phyloP scores from a whole-genome alignment of 495 filamentous ascomycete genomes.

The Sabuloglossum arenarium region DNA sequence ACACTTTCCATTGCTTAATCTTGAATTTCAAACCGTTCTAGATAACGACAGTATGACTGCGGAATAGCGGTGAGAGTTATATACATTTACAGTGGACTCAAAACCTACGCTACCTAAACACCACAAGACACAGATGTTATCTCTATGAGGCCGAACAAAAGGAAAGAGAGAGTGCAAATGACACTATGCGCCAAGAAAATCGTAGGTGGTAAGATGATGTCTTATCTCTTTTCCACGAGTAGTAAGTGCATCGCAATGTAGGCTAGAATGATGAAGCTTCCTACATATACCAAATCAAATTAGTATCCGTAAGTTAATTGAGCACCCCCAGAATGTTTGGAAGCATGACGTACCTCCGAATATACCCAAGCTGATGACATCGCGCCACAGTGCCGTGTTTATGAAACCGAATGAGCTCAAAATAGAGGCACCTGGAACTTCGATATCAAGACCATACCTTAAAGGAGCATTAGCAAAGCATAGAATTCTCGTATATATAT shows the following conservation, averaged over 20 bases:
- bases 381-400: slow-evolving; percentile 61
- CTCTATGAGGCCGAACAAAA: background rate
- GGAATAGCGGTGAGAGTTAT: background rate
- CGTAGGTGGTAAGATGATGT: background rate
- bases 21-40: background rate
- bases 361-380: slow-evolving; percentile 60
- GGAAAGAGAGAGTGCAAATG: too few relatives aligned
- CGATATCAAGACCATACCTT: slow-evolving; percentile 62
- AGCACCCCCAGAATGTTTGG: background rate
- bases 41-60: background rate
- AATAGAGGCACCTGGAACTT: slow-evolving; percentile 86
- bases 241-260: slow-evolving; percentile 88
- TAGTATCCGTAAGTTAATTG: background rate
- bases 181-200: background rate
- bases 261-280: slow-evolving; percentile 65
- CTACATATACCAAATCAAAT: slow-evolving; percentile 22
- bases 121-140: background rate
- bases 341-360: slow-evolving; percentile 26
- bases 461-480: background rate
- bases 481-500: background rate
- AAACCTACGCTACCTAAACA: background rate
- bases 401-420: slow-evolving; percentile 86
- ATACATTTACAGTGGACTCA: background rate
- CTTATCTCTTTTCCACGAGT: slow-evolving; percentile 72
- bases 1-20: background rate